phyloP scores from a whole-genome alignment of 441 rosid species.

The Gossypium schwendimanii region DNA sequence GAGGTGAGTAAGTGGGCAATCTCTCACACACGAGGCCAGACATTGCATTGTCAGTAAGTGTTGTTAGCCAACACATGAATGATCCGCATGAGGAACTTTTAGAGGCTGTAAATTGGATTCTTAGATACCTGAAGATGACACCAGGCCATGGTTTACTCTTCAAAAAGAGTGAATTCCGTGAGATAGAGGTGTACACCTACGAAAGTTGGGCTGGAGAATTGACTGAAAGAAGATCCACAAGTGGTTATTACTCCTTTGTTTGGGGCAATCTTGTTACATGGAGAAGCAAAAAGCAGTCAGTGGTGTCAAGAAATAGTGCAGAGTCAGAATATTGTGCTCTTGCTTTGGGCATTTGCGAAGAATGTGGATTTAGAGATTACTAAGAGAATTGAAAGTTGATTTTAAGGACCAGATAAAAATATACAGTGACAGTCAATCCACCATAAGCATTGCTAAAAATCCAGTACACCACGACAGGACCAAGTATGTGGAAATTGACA shows the following conservation, averaged over 20 bases:
- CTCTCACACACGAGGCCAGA: neutral
- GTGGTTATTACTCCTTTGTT: neutral
- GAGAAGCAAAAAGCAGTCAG: neutral
- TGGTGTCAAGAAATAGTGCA: neutral
- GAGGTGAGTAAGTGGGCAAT: neutral
- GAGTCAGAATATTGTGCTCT: neutral
- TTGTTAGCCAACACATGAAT: neutral
- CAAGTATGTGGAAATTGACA: neutral
- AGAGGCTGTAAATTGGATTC: neutral
- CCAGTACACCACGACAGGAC: neutral
- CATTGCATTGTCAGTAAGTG: neutral
- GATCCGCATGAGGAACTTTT: neutral
- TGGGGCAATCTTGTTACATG: neutral
- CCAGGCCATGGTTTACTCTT: neutral
- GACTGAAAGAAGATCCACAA: neutral
- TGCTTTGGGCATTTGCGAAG: neutral
- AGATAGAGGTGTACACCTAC: neutral
- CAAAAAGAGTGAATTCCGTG: neutral
- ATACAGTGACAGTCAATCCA: neutral
- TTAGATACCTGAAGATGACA: neutral
- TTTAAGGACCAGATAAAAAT: neutral
- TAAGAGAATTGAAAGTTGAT: neutral
- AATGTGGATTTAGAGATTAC: neutral
- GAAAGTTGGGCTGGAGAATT: neutral
- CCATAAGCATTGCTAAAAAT: neutral